Base-by-base conservation (phyloP, 2,329 filamentous ascomycete genomes). In the Alternaria sp. region DNA sequence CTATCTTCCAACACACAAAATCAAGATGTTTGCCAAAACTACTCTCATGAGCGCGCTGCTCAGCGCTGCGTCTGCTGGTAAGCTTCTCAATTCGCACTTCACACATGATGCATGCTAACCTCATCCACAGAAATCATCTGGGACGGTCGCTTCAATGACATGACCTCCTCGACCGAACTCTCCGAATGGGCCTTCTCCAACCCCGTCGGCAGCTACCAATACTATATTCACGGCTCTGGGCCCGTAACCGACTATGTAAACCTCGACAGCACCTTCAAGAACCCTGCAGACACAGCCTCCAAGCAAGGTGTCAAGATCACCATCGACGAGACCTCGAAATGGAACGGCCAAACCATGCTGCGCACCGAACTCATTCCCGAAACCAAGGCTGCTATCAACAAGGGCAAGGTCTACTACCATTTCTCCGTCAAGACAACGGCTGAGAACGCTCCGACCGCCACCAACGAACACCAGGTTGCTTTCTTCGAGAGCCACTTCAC, bases 321-420 rank as follows among this genome's bases (percentile, higher is more conserved):
- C n/a, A 87, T 92, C 60, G 82, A 82, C 67, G 72, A 78, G 67
- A 88, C 84, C 2, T 81, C 88, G 2, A 90, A 85, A 74, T 92
- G 89, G 89, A 88, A 91, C 74, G 87, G 86, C 28, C 87, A 90
- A 52, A 61, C 54, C 71, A 91, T 91, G 89, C 85, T 88, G 71
- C 84, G 89, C 50, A 91, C 87, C 0, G 89, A 92, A 78, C 80
- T 92, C 58, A 92, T 92, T 66, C 89, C 89, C 9, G 86, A 90
- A 78, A 90, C 88, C 1, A 83, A 75, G 2, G 86, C 85, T 0
- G 81, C 86, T 61, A 89, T 91, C 75, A 88, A 86, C 67, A 74
- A 78, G 36, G 88, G 88, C 44, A 88, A 85, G 60, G 83, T 90
- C 34, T 90, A 83, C 79, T 92, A 91, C 77, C 89, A 92, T 76